phyloP scores from a whole-genome alignment of 2,329 filamentous ascomycete species.

The Eurotiales sp. region DNA sequence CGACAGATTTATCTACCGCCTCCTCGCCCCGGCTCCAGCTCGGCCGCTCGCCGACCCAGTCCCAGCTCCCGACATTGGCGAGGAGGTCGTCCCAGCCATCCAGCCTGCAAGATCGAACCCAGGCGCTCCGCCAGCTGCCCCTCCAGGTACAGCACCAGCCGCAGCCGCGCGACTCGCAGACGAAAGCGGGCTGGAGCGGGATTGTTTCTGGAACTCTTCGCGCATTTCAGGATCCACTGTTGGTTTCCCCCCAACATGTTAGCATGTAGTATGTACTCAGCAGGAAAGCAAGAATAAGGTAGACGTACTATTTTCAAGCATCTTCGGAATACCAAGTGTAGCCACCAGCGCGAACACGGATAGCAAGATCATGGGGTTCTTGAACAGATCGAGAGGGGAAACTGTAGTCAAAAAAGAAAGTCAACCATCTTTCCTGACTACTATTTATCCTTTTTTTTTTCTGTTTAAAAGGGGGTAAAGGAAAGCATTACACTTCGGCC shows the following conservation, averaged over 20 bases:
- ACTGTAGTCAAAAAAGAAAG: no score
- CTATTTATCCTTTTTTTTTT: no score
- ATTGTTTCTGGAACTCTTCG: conserved; percentile 87
- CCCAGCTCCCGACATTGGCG: conserved; percentile 21
- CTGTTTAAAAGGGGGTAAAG: no score
- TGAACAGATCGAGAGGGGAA: conserved; percentile 75
- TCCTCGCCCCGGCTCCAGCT: conserved; percentile 25
- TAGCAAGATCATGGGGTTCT: conserved; percentile 96
- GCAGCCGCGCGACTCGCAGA: conserved; percentile 57
- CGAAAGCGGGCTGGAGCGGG: conserved; percentile 68
- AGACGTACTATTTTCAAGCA: conserved; percentile 88
- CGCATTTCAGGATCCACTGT: conserved; percentile 97
- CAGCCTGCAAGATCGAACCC: conserved; percentile 63
- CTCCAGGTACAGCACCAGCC: conserved; percentile 41
- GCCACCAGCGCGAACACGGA: conserved; percentile 76
- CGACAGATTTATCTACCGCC: conserved; percentile 29
- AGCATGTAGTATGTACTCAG: conserved; percentile 15
- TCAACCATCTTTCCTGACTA: conserved; percentile 10
- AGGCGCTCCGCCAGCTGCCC: conserved; percentile 48
- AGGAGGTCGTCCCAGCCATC: conserved; percentile 56
- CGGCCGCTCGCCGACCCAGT: conserved; percentile 24
- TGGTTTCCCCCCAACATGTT: background rate
- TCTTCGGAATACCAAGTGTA: conserved; percentile 88
- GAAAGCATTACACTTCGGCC: conserved; percentile 66
- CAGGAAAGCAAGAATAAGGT: background rate